Evolutionary conservation across 2,329 filamentous ascomycete genomes (phyloP).

Genomic region (Parafenestella ontariensis): DNA sequence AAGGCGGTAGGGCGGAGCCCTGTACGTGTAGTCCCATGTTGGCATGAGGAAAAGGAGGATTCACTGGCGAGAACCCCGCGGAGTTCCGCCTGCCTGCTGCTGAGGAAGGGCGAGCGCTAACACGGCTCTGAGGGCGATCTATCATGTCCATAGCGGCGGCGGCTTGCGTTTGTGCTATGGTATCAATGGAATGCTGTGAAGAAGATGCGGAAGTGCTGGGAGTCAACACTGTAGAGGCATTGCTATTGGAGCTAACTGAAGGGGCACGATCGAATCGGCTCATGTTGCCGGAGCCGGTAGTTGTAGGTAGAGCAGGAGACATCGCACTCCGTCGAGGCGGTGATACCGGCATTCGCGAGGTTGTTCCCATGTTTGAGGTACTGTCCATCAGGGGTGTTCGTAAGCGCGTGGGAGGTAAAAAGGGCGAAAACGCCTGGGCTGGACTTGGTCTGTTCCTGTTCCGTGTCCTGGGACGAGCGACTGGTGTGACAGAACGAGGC

Average conservation of each 20-base stretch:
- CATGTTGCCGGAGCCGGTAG: constrained; percentile 18
- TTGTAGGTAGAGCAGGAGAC: constrained; percentile 28
- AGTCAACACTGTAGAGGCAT: constrained; percentile 37
- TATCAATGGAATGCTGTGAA: constrained; percentile 35
- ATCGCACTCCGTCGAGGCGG: constrained; percentile 37
- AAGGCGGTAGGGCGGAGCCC: constrained; percentile 38
- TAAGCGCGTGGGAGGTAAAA: constrained; percentile 42
- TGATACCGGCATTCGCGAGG: constrained; percentile 37
- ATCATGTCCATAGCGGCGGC: constrained; percentile 43
- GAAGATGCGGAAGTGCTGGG: constrained; percentile 38
- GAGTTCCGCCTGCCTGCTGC: constrained; percentile 45
- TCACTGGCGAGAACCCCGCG: constrained; percentile 40
- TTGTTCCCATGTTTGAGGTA: constrained; percentile 29
- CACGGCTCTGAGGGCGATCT: constrained; percentile 47
- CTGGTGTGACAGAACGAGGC: constrained; percentile 47
- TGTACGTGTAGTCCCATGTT: constrained; percentile 45
- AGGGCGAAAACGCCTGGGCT: constrained; percentile 45
- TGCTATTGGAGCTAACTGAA: constrained; percentile 39
- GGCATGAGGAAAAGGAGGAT: constrained; percentile 35
- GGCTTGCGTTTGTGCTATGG: constrained; percentile 37
- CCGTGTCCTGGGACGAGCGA: constrained; percentile 48
- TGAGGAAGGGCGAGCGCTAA: constrained; percentile 46
- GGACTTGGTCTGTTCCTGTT: constrained; percentile 49
- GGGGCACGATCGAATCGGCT: constrained; percentile 32
- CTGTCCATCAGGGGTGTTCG: constrained; percentile 46